phyloP scores from a whole-genome alignment of 1,284 basidiomycete species.

The Fomitopsis betulina region DNA sequence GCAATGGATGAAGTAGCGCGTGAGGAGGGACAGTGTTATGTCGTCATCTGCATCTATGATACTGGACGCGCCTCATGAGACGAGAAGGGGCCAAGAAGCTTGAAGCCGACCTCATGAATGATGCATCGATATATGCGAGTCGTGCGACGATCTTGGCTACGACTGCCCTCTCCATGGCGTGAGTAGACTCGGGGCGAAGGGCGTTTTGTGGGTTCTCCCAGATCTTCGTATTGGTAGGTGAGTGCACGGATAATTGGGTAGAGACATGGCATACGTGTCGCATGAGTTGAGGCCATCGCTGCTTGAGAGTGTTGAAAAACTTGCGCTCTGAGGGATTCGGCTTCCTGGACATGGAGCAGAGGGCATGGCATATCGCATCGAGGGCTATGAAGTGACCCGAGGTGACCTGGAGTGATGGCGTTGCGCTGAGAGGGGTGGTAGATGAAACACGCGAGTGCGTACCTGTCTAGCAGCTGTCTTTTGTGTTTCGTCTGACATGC shows the following conservation, averaged over 20 bases:
- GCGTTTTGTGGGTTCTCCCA: background rate
- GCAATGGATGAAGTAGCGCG: conserved; percentile 1
- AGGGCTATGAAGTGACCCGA: background rate
- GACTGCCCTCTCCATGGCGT: background rate
- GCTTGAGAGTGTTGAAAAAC: background rate
- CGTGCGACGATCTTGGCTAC: background rate
- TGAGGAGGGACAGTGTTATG: background rate
- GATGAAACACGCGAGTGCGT: background rate
- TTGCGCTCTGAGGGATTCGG: background rate
- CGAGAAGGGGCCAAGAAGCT: background rate
- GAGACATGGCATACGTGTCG: background rate
- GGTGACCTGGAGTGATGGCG: background rate
- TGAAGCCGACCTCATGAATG: background rate
- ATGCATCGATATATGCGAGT: background rate
- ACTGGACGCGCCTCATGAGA: background rate
- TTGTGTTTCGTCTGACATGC: background rate
- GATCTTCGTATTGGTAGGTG: background rate
- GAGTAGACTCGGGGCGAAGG: background rate
- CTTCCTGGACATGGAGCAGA: background rate
- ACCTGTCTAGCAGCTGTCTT: background rate
- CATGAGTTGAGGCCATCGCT: background rate
- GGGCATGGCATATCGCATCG: background rate
- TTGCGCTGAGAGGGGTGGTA: background rate
- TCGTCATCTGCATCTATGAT: background rate
- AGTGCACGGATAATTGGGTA: background rate